Percentiles rank a stretch among this genome's conserved stretches.
Evolutionary conservation across 2,329 filamentous ascomycete genomes (phyloP).

Genomic region (Graphilbum ipis-grandicollis): DNA sequence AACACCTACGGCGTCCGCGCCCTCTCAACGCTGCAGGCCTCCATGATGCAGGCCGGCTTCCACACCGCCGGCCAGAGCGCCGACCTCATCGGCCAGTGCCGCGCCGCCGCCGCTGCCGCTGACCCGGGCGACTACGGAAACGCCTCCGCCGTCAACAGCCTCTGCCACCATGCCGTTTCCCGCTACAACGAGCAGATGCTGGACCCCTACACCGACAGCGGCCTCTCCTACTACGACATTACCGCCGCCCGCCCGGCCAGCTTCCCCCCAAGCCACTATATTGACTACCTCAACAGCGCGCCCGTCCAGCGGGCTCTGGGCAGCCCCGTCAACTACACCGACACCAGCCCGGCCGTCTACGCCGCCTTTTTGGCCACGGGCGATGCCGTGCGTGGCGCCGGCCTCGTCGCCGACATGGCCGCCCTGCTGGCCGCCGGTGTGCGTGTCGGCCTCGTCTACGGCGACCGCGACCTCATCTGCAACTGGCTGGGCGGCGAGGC

Average conservation of each 20-base stretch:
- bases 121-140: conserved; percentile 26
- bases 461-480: conserved; percentile 45
- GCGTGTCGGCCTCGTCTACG: conserved; percentile 55
- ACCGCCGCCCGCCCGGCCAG: conserved; percentile 37
- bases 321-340: conserved; percentile 41
- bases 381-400: conserved; percentile 44
- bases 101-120: conserved; percentile 18
- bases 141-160: conserved; percentile 18
- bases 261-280: conserved; percentile 43
- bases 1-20: conserved; percentile 49
- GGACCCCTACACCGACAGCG: conserved; percentile 35
- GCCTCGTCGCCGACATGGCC: conserved; percentile 40
- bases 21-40: conserved; percentile 32
- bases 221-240: conserved; percentile 43
- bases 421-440: conserved; percentile 43
- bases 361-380: conserved; percentile 30
- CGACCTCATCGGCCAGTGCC: conserved; percentile 20
- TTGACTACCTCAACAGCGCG: conserved; percentile 45
- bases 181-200: conserved; percentile 41
- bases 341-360: conserved; percentile 27
- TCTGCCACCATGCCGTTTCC: conserved; percentile 35
- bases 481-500: conserved; percentile 64
- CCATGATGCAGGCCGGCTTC: conserved; percentile 26
- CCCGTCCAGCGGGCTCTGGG: conserved; percentile 41
- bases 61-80: conserved; percentile 25